Evolutionary conservation across 495 filamentous ascomycete species (phyloP).

Genomic region (Sabuloglossum arenarium): DNA sequence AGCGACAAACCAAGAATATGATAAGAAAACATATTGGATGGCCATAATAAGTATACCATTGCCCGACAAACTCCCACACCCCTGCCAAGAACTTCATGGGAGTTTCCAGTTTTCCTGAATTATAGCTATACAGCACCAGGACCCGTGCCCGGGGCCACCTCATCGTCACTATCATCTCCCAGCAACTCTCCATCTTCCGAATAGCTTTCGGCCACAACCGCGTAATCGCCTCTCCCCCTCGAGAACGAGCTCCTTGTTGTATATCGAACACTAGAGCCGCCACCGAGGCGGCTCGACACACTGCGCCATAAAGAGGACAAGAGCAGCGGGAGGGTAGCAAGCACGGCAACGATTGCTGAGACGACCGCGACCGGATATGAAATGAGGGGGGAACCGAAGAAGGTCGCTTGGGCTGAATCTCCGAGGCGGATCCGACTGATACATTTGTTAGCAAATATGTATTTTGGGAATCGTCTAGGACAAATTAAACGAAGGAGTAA

Average conservation of each 20-base stretch:
- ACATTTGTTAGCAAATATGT: neutral
- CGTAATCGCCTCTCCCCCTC: constrained; percentile 65
- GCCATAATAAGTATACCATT: neutral
- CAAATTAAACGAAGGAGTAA: neutral
- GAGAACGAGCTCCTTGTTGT: constrained; percentile 72
- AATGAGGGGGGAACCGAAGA: constrained; percentile 47
- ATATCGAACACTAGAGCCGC: constrained; percentile 28
- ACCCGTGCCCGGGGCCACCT: constrained; percentile 20
- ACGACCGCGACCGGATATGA: constrained; percentile 60
- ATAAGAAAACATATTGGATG: no score
- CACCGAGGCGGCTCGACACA: constrained; percentile 23
- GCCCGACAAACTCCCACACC: neutral
- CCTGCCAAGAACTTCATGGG: neutral
- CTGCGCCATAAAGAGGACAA: constrained; percentile 44
- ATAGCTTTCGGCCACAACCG: constrained; percentile 44
- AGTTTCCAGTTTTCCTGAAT: neutral
- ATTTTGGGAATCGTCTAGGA: no score
- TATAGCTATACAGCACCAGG: neutral
- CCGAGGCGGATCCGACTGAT: constrained; percentile 53
- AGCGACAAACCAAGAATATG: no score
- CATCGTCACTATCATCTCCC: constrained; percentile 85
- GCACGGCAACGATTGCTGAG: constrained; percentile 54
- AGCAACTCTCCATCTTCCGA: constrained; percentile 77
- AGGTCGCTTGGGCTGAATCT: constrained; percentile 28
- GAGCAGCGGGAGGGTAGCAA: constrained; percentile 53